Evolutionary conservation across 1,284 basidiomycete species (phyloP).

Genomic region (Exobasidium cylindrosporum): DNA sequence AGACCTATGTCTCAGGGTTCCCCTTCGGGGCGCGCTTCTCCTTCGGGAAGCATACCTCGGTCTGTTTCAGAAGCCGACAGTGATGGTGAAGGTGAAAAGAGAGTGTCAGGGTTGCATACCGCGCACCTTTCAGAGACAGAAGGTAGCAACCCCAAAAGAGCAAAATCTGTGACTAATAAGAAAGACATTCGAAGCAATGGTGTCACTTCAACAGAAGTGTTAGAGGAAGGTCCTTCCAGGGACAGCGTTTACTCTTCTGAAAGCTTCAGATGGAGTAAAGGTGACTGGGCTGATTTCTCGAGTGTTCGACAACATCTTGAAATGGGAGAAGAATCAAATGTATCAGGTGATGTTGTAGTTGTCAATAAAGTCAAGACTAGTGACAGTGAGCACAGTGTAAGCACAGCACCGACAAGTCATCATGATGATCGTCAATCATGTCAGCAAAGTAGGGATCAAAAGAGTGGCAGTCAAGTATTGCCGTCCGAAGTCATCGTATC

Average conservation of each 20-base stretch:
- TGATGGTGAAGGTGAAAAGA: not conserved
- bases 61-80: not conserved
- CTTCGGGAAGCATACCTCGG: not conserved
- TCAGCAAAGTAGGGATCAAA: not conserved
- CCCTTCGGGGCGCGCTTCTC: not conserved
- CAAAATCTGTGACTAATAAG: not conserved
- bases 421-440: not conserved
- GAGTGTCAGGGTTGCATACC: not conserved
- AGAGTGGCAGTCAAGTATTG: not conserved
- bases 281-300: constrained; percentile 9
- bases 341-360: not conserved
- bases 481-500: not conserved
- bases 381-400: not conserved
- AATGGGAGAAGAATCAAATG: not conserved
- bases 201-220: not conserved
- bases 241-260: not conserved
- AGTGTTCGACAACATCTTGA: constrained; percentile 1
- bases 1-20: not conserved
- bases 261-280: constrained; percentile 9
- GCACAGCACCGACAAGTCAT: constrained; percentile 1
- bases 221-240: not conserved
- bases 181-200: not conserved
- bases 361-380: not conserved
- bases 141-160: not conserved
- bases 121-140: not conserved